Conservation (phyloP, 1,284 basidiomycete species). For the Apiotrichum gracile region DNA sequence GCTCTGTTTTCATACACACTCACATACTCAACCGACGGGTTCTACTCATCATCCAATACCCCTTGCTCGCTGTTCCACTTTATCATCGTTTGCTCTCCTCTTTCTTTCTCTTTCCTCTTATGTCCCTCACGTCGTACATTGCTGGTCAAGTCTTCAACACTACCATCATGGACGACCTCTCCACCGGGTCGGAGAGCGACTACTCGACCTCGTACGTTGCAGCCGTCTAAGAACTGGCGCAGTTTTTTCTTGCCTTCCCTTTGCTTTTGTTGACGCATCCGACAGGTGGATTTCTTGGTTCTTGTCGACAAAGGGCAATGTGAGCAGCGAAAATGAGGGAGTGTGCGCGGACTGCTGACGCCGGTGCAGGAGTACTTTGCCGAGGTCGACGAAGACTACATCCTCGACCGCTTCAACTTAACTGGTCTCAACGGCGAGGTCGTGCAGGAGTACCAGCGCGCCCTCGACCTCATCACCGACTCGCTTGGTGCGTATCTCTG, state of each 20-base stretch:
- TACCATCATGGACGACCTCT: conserved; percentile 43
- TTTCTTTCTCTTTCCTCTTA: background rate
- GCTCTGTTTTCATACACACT: too few species aligned
- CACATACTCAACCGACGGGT: background rate
- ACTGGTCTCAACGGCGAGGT: conserved; percentile 94
- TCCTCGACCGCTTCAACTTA: conserved; percentile 95
- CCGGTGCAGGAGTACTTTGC: conserved; percentile 82
- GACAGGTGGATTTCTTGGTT: conserved; percentile 98
- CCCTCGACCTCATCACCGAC: conserved; percentile 92
- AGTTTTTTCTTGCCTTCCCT: background rate
- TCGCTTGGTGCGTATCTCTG: conserved; percentile 58
- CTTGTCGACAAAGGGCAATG: conserved; percentile 64
- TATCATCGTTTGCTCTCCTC: background rate
- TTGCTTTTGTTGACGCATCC: background rate
- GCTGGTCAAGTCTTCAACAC: conserved; percentile 1
- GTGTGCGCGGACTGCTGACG: too few species aligned
- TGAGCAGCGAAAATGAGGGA: too few species aligned
- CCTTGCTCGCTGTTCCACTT: background rate
- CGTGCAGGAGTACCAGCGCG: conserved; percentile 84
- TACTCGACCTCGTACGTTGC: conserved; percentile 45
- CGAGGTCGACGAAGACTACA: conserved; percentile 98
- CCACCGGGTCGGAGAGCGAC: conserved; percentile 47
- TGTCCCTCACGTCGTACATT: conserved; percentile 1
- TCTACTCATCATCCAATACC: background rate
- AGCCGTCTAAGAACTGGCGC: background rate